Evolutionary conservation across 257 asterid species (phyloP), one percentile per base, ranked within the genome.

Genomic region (Solanum dulcamara): DNA sequence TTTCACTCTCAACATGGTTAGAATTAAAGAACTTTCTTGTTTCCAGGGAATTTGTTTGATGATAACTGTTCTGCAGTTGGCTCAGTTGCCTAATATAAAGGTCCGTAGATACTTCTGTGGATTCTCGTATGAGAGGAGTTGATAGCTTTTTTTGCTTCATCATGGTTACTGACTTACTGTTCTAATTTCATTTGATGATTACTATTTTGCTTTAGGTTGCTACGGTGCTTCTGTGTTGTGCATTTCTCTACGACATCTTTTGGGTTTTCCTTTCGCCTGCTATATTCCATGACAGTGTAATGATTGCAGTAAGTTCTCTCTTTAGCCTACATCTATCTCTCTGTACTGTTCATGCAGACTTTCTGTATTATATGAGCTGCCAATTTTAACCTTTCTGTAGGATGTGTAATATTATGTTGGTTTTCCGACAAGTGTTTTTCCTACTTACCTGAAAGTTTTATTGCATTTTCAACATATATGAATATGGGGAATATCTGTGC

Each of bases 251-350:
- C 85, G 98, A 97, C 91, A 95, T 97, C 90, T 97, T 95, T 85
- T 97, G 98, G 99, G 99, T 95, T 87, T 97, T 97, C 94, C 91
- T 94, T 44, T 97, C 99, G 17, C 99, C 99, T 46, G 85, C 87
- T 80, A 95, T 97, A 91, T 97, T 97, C 96, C 98, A 92, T 83
- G 95, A 94, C 91, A 97, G 99, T 42, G 99, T 97, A 88, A 97
- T 97, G 99, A 95, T 97, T 82, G 94, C 94, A 77, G 99, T 97
- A 89, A 91, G 98, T 87, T 81, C 84, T 57, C 85, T 84, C 77
- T 74, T 84, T 15, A 1, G 74, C 60, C 60, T 17, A 68, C 84
- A 50, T 80, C 87, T 79, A 77, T 59, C 79, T 68, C 82, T 40
- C 84, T 84, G 66, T 75, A 77, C 66, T 32, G 70, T 75, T 37